Percentiles rank a stretch among this genome's conserved stretches.
phyloP scores from a whole-genome alignment of 2,329 filamentous ascomycete species.

The Colletotrichum scovillei region DNA sequence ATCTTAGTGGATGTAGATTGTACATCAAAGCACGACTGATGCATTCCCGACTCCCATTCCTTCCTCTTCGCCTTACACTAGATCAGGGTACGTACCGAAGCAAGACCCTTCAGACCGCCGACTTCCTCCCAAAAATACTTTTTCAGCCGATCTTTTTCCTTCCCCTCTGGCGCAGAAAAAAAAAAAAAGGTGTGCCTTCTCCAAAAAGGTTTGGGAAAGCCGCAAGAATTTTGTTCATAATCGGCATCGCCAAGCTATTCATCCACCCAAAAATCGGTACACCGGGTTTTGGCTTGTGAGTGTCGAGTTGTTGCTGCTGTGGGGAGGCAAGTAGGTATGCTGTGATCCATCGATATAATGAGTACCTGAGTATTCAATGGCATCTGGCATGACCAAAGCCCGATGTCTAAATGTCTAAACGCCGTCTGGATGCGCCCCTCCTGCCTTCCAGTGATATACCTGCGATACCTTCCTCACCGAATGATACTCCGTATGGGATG shows the following conservation, averaged over 20 bases:
- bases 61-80: not conserved
- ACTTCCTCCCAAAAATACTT: slow-evolving; percentile 26
- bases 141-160: slow-evolving; percentile 6
- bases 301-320: not conserved
- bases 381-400: not conserved
- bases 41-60: not conserved
- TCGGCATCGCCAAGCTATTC: not conserved
- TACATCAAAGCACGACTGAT: not conserved
- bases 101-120: slow-evolving; percentile 26
- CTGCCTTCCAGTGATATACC: not conserved
- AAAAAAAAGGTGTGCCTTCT: not conserved
- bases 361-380: not conserved
- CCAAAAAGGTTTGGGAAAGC: not conserved
- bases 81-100: not conserved
- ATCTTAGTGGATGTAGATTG: not conserved
- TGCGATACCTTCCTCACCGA: not conserved
- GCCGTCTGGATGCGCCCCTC: not conserved
- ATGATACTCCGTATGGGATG: not conserved
- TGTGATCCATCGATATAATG: too few relatives aligned
- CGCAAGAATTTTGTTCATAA: not conserved
- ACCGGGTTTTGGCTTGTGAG: not conserved
- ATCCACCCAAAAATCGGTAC: not conserved
- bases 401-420: not conserved
- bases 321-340: too few relatives aligned
- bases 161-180: not conserved